Base-by-base conservation (phyloP, 2,329 filamentous ascomycete species). In the Ascochyta pisi region DNA sequence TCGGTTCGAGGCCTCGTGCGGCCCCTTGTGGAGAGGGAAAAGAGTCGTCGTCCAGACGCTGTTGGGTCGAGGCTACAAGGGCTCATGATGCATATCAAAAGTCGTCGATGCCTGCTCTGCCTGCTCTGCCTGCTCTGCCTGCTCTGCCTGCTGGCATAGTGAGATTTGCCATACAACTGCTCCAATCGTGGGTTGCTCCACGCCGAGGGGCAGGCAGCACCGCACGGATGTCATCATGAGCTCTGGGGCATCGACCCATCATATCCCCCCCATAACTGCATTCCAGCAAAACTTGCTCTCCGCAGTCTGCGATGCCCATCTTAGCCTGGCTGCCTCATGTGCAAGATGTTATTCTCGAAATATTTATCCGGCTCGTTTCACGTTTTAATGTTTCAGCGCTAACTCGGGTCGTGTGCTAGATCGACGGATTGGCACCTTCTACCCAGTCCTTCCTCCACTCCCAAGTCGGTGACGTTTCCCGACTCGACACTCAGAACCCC, bases 371-470 rank as follows among this genome's bases (percentile, higher is more conserved):
- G 58, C 58, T 58, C 41, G 50, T 57, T 53, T 60, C 55, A 54
- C 60, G 56, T 57, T 48, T 57, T 63, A 52, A 60, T 67, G 63
- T 68, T 64, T 66, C 63, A 65, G 63, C 50, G 72, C 73, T 76
- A 73, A 76, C 64, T 54, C 61, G 64, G 61, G 60, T 62, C 57
- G 60, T 63, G 67, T 71, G 59, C 64, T 67, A 80, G 78, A 69
- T 71, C 73, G 58, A 70, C 75, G 61, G 78, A 81, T 65, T 81
- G 79, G 79, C 78, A 75, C 64, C 77, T 82, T 61, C 77, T 82
- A 61, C 80, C 79, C 63, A 82, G 80, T 72, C 80, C 80, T 35
- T 77, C 76, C 54, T 79, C 78, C 55, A 82, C 80, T 29, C 80
- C 80, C 49, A 81, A 78, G 58, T 77, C 75, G 48, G 65, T 67